Evolutionary conservation across 2,329 filamentous ascomycete species (phyloP).

Genomic region (Aspergillus sojae): DNA sequence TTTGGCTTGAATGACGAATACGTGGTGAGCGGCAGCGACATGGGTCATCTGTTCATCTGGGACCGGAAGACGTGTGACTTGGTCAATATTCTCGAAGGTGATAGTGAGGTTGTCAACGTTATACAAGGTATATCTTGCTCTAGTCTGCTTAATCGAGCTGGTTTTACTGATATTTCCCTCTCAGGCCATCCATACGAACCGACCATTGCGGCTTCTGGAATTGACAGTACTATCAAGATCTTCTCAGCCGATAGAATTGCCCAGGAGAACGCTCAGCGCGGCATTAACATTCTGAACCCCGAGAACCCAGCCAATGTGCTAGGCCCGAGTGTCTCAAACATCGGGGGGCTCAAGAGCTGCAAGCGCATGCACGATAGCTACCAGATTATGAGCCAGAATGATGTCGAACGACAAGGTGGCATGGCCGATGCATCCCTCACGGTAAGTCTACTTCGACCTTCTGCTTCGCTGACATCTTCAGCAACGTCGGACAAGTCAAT

Average conservation of each 20-base stretch:
- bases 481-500: not conserved
- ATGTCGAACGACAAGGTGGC: slow-evolving; percentile 60
- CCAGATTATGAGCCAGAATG: slow-evolving; percentile 64
- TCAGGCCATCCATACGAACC: slow-evolving; percentile 68
- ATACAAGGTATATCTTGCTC: slow-evolving; percentile 55
- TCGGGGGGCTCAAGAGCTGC: slow-evolving; percentile 56
- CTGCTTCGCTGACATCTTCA: not conserved
- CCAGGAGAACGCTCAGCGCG: slow-evolving; percentile 59
- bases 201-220: slow-evolving; percentile 66
- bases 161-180: slow-evolving; percentile 16
- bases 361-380: slow-evolving; percentile 64
- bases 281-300: slow-evolving; percentile 59
- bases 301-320: slow-evolving; percentile 42
- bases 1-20: slow-evolving; percentile 69
- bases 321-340: slow-evolving; percentile 27
- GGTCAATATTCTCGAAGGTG: slow-evolving; percentile 67
- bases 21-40: slow-evolving; percentile 68
- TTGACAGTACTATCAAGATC: slow-evolving; percentile 70
- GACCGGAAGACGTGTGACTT: slow-evolving; percentile 63
- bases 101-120: slow-evolving; percentile 71
- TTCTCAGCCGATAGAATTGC: slow-evolving; percentile 64
- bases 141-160: not conserved
- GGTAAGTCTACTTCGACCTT: slow-evolving; percentile 37
- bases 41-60: slow-evolving; percentile 70
- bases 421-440: slow-evolving; percentile 61